These are phyloP conservation scores for Arctium lappa DNA, from an alignment of 129 eudicot species.

Conservation along the genomic window DNA sequence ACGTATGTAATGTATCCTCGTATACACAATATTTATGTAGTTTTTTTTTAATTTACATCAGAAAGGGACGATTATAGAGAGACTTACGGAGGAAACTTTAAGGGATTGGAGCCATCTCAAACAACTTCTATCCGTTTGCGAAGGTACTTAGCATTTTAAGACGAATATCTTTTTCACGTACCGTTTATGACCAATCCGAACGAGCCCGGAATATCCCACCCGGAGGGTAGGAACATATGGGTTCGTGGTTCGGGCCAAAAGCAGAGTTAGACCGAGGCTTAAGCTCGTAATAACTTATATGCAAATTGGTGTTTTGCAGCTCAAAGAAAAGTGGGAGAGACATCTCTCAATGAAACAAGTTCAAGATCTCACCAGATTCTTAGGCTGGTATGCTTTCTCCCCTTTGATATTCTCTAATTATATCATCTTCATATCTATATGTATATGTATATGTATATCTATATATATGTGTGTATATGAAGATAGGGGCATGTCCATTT, in stretches of 20 bases:
- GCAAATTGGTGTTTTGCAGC: conserved; percentile 39
- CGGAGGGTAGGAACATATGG: too few species aligned
- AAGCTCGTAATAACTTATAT: not conserved
- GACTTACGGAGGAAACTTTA: conserved; percentile 90
- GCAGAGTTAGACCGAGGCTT: too few species aligned
- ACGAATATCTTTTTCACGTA: not conserved
- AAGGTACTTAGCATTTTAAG: conserved; percentile 43
- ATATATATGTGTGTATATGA: not conserved
- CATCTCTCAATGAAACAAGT: conserved; percentile 94
- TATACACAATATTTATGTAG: conserved; percentile 4
- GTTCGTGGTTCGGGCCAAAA: too few species aligned
- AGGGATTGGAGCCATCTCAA: conserved; percentile 85
- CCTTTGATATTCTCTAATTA: not conserved
- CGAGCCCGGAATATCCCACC: too few species aligned
- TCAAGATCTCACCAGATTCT: conserved; percentile 98
- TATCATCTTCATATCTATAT: not conserved
- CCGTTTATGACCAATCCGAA: too few species aligned
- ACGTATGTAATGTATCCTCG: not conserved
- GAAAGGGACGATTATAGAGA: conserved; percentile 95
- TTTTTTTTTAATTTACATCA: conserved; percentile 16
- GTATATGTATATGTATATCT: not conserved
- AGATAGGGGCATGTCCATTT: not conserved
- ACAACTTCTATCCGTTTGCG: conserved; percentile 85
- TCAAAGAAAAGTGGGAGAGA: conserved; percentile 95
- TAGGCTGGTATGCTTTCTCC: conserved; percentile 54